Evolutionary conservation across 2,329 filamentous ascomycete species (phyloP).

Genomic region (Chaetomiaceae sp.): DNA sequence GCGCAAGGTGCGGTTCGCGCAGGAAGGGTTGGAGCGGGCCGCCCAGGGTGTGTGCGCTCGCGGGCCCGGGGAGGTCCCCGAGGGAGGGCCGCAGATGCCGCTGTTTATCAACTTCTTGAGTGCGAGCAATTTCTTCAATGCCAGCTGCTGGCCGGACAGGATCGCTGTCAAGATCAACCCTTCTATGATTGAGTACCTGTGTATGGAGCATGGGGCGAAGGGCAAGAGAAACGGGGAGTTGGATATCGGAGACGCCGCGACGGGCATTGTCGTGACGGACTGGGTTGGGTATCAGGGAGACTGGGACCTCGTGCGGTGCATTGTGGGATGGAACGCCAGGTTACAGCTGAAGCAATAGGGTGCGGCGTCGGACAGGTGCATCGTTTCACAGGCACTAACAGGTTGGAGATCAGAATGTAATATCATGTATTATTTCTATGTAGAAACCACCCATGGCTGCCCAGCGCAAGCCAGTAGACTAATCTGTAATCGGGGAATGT

Average conservation of each 20-base stretch:
- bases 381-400: slow-evolving; percentile 1
- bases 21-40: slow-evolving; percentile 72
- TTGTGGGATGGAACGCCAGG: slow-evolving; percentile 86
- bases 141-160: slow-evolving; percentile 86
- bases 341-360: slow-evolving; percentile 45
- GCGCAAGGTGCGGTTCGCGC: slow-evolving; percentile 71
- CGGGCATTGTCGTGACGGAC: slow-evolving; percentile 87
- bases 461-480: slow-evolving; percentile 3
- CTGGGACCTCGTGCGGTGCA: slow-evolving; percentile 84
- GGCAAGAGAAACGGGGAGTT: slow-evolving; percentile 47
- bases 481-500: background rate
- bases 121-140: slow-evolving; percentile 91
- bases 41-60: slow-evolving; percentile 47
- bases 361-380: slow-evolving; percentile 5
- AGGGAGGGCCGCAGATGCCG: slow-evolving; percentile 41
- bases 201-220: slow-evolving; percentile 50
- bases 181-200: slow-evolving; percentile 60
- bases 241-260: slow-evolving; percentile 65
- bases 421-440: slow-evolving; percentile 5
- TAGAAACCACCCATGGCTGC: background rate
- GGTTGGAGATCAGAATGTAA: background rate
- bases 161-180: slow-evolving; percentile 88
- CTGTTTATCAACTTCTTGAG: slow-evolving; percentile 88
- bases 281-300: slow-evolving; percentile 85
- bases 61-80: slow-evolving; percentile 27